A percentile compares a stretch with the other conserved stretches of the same genome.
These are phyloP conservation scores for Eucalyptus camaldulensis DNA, from an alignment of 345 rosid species.

Conservation along the genomic window DNA sequence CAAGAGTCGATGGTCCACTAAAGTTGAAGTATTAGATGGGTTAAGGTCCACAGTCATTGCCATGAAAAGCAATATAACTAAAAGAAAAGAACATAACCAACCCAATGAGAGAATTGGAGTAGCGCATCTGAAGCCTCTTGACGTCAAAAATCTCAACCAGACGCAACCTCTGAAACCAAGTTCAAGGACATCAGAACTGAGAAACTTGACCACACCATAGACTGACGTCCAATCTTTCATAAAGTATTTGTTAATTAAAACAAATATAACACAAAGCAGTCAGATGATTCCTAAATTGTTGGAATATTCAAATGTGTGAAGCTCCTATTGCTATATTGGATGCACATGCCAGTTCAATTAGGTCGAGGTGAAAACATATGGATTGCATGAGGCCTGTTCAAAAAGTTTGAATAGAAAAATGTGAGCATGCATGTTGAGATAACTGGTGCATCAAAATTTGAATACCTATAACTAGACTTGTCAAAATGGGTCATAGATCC, in stretches of 20 bases:
- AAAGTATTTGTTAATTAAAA: background rate
- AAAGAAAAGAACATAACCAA: constrained; percentile 10
- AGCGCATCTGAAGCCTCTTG: constrained; percentile 92
- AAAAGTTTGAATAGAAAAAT: background rate
- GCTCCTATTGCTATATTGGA: background rate
- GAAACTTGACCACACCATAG: background rate
- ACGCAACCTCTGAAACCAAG: constrained; percentile 62
- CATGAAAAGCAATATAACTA: background rate
- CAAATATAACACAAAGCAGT: background rate
- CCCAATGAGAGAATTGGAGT: constrained; percentile 80
- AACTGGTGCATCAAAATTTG: background rate
- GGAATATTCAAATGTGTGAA: background rate
- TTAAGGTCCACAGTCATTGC: background rate
- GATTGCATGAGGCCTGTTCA: background rate
- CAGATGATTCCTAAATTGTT: background rate
- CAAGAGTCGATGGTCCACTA: constrained; percentile 81
- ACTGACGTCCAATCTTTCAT: background rate
- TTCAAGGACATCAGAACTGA: background rate
- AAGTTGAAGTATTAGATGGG: background rate
- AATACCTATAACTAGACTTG: background rate
- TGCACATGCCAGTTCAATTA: background rate
- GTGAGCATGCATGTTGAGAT: background rate
- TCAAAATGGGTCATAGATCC: background rate
- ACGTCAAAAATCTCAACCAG: constrained; percentile 82
- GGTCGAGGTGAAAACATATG: background rate